Evolutionary conservation across 2,329 filamentous ascomycete genomes (phyloP).

Genomic region (Coniochaeta prunicola): DNA sequence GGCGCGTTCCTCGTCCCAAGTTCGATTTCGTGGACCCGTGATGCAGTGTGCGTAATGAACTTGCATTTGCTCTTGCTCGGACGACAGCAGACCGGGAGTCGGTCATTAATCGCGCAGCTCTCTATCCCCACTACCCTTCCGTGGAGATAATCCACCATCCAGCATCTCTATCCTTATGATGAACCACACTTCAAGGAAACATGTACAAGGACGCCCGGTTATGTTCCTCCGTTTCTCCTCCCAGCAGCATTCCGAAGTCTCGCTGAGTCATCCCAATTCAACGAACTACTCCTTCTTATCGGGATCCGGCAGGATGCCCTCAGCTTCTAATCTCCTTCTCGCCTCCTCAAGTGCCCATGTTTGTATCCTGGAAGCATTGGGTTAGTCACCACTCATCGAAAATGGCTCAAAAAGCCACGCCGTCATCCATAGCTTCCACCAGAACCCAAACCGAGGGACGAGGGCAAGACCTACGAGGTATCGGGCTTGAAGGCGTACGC

Average conservation of each 20-base stretch:
- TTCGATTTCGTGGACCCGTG: not conserved
- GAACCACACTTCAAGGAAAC: not conserved
- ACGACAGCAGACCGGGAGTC: not conserved
- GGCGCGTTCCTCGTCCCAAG: not conserved
- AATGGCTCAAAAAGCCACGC: conserved; percentile 13
- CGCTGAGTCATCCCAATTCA: not conserved
- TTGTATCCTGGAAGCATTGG: conserved; percentile 66
- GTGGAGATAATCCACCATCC: not conserved
- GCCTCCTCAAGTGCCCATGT: conserved; percentile 99
- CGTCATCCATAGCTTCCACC: not conserved
- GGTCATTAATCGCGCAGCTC: not conserved
- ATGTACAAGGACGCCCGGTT: not conserved
- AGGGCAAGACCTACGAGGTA: conserved; percentile 71
- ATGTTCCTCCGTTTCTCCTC: not conserved
- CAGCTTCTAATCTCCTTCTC: conserved; percentile 85
- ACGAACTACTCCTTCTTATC: conserved; percentile 35
- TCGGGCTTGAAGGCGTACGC: conserved; percentile 96
- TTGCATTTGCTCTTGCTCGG: not conserved
- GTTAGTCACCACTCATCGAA: conserved; percentile 8
- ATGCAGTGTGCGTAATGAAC: not conserved
- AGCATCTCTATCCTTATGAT: not conserved
- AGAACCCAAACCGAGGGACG: not conserved
- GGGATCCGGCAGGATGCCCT: conserved; percentile 84
- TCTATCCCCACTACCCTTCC: not conserved
- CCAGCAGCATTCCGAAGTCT: not conserved